phyloP scores from a whole-genome alignment of 1,284 basidiomycete species.

The Puccinia sorghi region DNA sequence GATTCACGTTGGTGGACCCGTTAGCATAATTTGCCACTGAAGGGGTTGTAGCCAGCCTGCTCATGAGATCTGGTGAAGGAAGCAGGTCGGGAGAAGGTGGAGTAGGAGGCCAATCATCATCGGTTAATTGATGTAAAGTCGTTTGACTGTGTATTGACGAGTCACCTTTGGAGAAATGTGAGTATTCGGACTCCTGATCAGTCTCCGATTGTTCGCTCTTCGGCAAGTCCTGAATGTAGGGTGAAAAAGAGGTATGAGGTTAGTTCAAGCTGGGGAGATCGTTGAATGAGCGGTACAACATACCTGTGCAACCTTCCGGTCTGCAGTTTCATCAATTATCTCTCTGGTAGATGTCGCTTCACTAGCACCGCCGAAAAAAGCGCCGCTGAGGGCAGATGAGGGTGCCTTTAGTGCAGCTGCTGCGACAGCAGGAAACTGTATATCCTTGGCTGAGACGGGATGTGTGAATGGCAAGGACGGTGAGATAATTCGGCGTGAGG shows the following conservation, averaged over 20 bases:
- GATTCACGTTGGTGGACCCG: background rate
- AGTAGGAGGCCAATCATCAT: conserved; percentile 33
- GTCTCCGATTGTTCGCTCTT: background rate
- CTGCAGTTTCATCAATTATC: background rate
- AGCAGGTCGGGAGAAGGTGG: conserved; percentile 30
- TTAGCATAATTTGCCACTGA: background rate
- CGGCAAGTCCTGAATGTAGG: background rate
- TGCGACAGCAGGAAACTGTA: background rate
- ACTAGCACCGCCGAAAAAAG: conserved; percentile 21
- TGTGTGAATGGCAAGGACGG: conserved; percentile 37
- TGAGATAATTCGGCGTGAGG: background rate
- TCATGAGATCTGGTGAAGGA: conserved; percentile 30
- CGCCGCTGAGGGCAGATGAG: conserved; percentile 15
- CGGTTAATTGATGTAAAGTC: conserved; percentile 22
- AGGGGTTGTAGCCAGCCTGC: conserved; percentile 1
- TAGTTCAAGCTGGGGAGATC: background rate
- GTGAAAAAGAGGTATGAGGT: background rate
- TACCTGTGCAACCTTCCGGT: background rate
- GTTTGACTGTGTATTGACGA: conserved; percentile 9
- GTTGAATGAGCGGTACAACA: background rate
- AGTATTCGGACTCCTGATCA: conserved; percentile 13
- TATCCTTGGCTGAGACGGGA: background rate
- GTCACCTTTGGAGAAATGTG: conserved; percentile 5
- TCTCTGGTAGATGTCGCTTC: background rate
- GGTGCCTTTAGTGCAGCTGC: conserved; percentile 6